phyloP scores from a whole-genome alignment of 495 filamentous ascomycete genomes.

The Daldinia decipiens region DNA sequence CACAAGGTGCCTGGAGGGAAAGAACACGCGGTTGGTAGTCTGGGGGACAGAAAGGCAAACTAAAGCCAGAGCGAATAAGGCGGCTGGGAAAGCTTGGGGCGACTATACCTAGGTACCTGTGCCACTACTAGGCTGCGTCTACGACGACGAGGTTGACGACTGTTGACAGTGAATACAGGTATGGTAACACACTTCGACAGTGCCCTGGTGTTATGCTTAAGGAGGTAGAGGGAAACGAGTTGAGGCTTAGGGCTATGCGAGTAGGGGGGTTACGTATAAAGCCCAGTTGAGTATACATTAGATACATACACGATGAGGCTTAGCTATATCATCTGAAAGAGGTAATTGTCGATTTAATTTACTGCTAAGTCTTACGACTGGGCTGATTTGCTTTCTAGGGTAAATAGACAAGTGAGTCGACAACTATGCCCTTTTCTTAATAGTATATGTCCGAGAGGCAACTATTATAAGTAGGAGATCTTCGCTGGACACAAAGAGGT shows the following conservation, averaged over 20 bases:
- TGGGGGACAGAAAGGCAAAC: background rate
- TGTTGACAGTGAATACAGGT: background rate
- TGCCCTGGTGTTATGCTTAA: background rate
- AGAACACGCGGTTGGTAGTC: background rate
- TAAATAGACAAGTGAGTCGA: background rate
- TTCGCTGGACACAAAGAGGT: background rate
- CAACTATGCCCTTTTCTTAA: background rate
- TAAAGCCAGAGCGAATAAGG: background rate
- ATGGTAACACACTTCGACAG: background rate
- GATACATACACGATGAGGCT: background rate
- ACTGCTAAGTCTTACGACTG: background rate
- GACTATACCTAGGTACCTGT: background rate
- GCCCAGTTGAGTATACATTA: background rate
- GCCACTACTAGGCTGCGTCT: background rate
- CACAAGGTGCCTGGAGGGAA: background rate
- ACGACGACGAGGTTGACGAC: background rate
- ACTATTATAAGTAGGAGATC: background rate
- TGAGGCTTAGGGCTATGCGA: background rate
- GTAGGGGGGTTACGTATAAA: background rate
- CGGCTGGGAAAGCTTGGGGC: background rate
- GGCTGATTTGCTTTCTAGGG: background rate
- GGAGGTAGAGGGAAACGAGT: background rate
- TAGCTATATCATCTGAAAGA: background rate
- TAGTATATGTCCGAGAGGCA: background rate
- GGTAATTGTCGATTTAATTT: slow-evolving; percentile 7